phyloP scores from a whole-genome alignment of 2,329 filamentous ascomycete genomes.

The Ceratocystis colombiana region DNA sequence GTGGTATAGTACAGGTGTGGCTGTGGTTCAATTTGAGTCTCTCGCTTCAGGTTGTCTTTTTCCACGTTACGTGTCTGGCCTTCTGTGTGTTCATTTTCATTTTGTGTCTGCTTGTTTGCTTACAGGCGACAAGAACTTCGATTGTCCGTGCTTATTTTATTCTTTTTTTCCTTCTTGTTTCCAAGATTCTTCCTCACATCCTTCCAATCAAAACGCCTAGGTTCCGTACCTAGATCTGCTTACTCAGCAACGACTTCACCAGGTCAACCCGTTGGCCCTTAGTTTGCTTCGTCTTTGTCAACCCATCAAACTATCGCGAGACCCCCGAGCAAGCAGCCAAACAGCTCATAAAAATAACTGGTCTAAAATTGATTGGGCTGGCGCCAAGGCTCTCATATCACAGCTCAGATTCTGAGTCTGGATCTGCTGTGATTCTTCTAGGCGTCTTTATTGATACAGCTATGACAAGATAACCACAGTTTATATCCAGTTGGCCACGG shows the following conservation, averaged over 20 bases:
- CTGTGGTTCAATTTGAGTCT: constrained; percentile 1
- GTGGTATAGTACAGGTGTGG: background rate
- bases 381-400: background rate
- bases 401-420: constrained; percentile 11
- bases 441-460: background rate
- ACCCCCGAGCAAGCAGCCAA: background rate
- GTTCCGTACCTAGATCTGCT: no score
- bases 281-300: no score
- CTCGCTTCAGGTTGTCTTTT: background rate
- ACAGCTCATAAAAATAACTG: no score
- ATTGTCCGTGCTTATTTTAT: constrained; percentile 8
- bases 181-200: background rate
- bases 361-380: background rate
- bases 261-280: no score
- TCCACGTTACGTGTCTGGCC: constrained; percentile 11
- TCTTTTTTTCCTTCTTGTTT: background rate
- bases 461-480: constrained; percentile 1
- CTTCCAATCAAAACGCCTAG: background rate
- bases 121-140: background rate
- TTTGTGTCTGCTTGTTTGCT: background rate
- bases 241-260: no score
- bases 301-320: no score
- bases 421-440: background rate
- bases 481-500: constrained; percentile 5
- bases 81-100: background rate